phyloP scores from a whole-genome alignment of 2,329 filamentous ascomycete genomes.

The Colletotrichum tropicale region DNA sequence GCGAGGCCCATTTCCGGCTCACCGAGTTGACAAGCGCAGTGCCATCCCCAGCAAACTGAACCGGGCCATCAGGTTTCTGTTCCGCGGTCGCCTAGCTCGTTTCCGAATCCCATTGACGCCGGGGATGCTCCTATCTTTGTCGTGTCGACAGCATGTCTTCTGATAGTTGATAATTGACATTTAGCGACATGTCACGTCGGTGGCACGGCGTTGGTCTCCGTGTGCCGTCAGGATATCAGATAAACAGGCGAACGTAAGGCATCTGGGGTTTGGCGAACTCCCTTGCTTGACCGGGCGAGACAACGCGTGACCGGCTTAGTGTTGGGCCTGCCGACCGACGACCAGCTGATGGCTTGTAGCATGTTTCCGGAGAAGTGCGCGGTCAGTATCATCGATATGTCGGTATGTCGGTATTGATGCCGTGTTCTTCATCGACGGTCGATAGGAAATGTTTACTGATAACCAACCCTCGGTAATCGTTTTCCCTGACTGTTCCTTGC shows the following conservation, averaged over 20 bases:
- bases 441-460: not conserved
- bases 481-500: not conserved
- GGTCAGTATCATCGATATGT: not conserved
- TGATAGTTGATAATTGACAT: not conserved
- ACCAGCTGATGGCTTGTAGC: not conserved
- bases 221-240: not conserved
- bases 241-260: not conserved
- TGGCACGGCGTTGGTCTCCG: not conserved
- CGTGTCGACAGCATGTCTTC: not conserved
- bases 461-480: not conserved
- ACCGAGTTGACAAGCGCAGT: not conserved
- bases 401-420: not conserved
- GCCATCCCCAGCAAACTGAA: not conserved
- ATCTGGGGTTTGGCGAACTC: not conserved
- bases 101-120: not conserved
- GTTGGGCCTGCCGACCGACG: not conserved
- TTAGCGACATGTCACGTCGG: not conserved
- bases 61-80: not conserved
- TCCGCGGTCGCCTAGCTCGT: not conserved
- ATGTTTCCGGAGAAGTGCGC: not conserved
- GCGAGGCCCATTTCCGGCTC: not conserved
- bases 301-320: not conserved
- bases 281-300: not conserved
- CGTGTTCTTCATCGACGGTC: not conserved
- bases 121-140: not conserved